Evolutionary conservation across 148 eudicot genomes (phyloP).

Genomic region (Polygonum maritimum): DNA sequence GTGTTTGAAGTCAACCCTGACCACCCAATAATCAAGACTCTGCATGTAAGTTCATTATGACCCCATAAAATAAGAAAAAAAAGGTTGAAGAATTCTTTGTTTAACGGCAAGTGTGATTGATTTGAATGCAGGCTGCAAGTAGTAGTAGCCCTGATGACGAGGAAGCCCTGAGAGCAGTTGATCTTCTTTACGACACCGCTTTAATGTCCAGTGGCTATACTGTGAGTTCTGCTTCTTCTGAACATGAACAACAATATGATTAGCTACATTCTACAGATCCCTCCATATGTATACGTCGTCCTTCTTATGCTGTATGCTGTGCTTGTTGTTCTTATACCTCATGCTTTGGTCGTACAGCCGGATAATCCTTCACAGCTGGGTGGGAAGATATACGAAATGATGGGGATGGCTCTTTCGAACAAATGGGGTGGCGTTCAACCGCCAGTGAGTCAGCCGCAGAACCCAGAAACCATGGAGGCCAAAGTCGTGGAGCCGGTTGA

Average conservation of each 20-base stretch:
- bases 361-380: slow-evolving; percentile 91
- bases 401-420: slow-evolving; percentile 64
- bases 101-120: not conserved
- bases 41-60: slow-evolving; percentile 46
- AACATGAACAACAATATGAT: not conserved
- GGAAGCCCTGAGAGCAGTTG: slow-evolving; percentile 80
- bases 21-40: slow-evolving; percentile 67
- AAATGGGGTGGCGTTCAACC: slow-evolving; percentile 48
- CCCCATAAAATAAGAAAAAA: not conserved
- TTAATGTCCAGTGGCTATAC: slow-evolving; percentile 86
- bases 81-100: not conserved
- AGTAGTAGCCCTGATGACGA: slow-evolving; percentile 54
- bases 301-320: too few relatives aligned
- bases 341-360: slow-evolving; percentile 42
- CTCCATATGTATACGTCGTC: too few relatives aligned
- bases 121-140: slow-evolving; percentile 49
- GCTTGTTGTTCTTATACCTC: not conserved
- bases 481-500: slow-evolving; percentile 70
- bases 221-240: slow-evolving; percentile 38
- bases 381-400: slow-evolving; percentile 90
- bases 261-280: too few relatives aligned
- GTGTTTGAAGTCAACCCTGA: slow-evolving; percentile 87
- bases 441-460: slow-evolving; percentile 15
- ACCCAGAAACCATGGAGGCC: slow-evolving; percentile 41
- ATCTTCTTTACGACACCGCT: slow-evolving; percentile 85